These are phyloP conservation scores for Lizonia empirigonia DNA, from an alignment of 2,329 filamentous ascomycete species.

Conservation along the genomic window DNA sequence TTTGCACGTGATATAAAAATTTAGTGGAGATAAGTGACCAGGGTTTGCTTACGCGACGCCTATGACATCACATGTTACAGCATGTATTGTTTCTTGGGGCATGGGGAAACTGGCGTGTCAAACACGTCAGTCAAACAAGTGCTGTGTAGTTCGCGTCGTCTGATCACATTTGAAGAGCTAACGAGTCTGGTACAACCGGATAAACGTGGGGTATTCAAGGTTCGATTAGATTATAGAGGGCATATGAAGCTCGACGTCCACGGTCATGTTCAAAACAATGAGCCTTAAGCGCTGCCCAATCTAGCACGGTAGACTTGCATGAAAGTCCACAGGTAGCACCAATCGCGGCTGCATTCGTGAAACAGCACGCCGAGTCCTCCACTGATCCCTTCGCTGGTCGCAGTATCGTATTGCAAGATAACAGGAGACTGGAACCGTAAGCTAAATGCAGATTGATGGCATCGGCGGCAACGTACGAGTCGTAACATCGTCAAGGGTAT, in stretches of 20 bases:
- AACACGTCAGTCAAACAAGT: too few species aligned
- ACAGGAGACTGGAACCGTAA: conserved; percentile 3
- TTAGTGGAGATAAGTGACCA: conserved; percentile 14
- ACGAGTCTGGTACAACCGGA: background rate
- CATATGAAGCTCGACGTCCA: background rate
- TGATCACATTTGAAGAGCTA: background rate
- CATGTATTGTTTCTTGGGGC: background rate
- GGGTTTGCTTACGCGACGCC: conserved; percentile 9
- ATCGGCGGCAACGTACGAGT: conserved; percentile 24
- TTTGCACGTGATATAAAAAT: conserved; percentile 17
- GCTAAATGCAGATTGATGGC: background rate
- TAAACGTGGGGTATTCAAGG: background rate
- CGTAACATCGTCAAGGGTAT: conserved; percentile 30
- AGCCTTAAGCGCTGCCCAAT: background rate
- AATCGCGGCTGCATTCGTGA: background rate
- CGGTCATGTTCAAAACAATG: background rate
- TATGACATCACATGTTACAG: conserved; percentile 16
- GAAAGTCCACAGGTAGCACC: too few species aligned
- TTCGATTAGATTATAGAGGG: conserved; percentile 5
- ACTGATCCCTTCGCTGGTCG: background rate
- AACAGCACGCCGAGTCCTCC: background rate
- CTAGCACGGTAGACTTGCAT: background rate
- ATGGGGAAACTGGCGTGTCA: background rate
- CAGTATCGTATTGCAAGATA: background rate
- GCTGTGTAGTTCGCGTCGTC: background rate